Conservation (phyloP, 2,329 filamentous ascomycete species). For the Cladophialophora immunda region DNA sequence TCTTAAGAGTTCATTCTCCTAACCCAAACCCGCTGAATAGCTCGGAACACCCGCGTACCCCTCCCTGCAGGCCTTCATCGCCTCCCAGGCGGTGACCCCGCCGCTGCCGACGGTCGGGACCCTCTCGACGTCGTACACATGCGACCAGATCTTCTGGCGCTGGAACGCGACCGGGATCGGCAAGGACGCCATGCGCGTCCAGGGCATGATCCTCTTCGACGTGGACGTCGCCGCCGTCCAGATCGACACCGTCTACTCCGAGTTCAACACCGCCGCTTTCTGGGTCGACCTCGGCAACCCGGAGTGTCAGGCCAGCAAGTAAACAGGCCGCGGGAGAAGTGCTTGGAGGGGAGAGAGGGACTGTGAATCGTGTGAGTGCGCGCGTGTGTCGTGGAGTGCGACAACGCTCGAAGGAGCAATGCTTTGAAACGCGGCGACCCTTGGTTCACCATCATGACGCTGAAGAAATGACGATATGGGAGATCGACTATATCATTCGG, state of each 20-base stretch:
- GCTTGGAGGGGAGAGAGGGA: too few species aligned
- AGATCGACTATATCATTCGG: too few species aligned
- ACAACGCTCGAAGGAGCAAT: too few species aligned
- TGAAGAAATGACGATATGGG: too few species aligned
- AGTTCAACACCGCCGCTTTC: slow-evolving; percentile 39
- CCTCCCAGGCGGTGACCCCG: slow-evolving; percentile 27
- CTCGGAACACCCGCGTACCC: slow-evolving; percentile 30
- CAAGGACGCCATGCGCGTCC: slow-evolving; percentile 26
- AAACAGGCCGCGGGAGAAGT: background rate
- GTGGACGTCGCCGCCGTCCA: slow-evolving; percentile 25
- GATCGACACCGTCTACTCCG: slow-evolving; percentile 38
- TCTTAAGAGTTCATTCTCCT: background rate
- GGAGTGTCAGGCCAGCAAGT: slow-evolving; percentile 16
- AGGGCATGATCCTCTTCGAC: slow-evolving; percentile 33
- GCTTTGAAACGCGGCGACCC: too few species aligned
- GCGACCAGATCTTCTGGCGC: slow-evolving; percentile 38
- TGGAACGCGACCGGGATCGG: slow-evolving; percentile 34
- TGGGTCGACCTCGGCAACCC: slow-evolving; percentile 18
- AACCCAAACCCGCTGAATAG: slow-evolving; percentile 8
- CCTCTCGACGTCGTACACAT: slow-evolving; percentile 32
- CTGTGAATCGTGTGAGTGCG: too few species aligned
- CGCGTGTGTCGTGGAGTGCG: too few species aligned
- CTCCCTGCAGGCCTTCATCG: slow-evolving; percentile 37
- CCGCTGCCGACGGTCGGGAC: slow-evolving; percentile 30
- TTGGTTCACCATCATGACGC: too few species aligned